Conservation (phyloP, 441 rosid genomes). For the Syzygium malaccense region DNA sequence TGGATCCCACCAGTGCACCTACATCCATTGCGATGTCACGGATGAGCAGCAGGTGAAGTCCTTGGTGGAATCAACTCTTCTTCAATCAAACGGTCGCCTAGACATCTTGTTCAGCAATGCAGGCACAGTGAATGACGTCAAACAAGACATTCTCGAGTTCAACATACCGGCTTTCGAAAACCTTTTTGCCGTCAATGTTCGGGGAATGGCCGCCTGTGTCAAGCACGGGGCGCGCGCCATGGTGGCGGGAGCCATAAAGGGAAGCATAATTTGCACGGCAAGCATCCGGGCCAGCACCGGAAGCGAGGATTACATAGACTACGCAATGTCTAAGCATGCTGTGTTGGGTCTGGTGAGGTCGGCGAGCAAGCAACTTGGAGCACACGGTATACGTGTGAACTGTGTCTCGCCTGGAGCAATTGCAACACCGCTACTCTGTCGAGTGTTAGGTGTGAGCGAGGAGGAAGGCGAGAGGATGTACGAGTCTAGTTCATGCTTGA, state of each 20-base stretch:
- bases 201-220: slow-evolving; percentile 1
- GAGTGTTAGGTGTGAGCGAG: neutral
- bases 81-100: neutral
- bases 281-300: neutral
- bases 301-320: neutral
- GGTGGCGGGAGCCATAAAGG: slow-evolving; percentile 5
- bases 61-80: slow-evolving; percentile 5
- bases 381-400: slow-evolving; percentile 7
- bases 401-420: slow-evolving; percentile 5
- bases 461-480: slow-evolving; percentile 5
- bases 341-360: slow-evolving; percentile 12
- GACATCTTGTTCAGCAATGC: slow-evolving; percentile 14
- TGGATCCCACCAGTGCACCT: slow-evolving; percentile 1
- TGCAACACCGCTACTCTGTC: slow-evolving; percentile 5
- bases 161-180: neutral
- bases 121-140: neutral
- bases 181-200: slow-evolving; percentile 5
- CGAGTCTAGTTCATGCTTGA: neutral
- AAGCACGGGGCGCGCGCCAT: slow-evolving; percentile 17
- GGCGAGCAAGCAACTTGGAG: slow-evolving; percentile 6
- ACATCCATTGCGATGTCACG: slow-evolving; percentile 9
- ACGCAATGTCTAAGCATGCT: slow-evolving; percentile 8
- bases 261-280: slow-evolving; percentile 14
- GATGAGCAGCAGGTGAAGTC: neutral
- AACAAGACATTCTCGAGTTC: slow-evolving; percentile 6